Evolutionary conservation across 2,329 filamentous ascomycete species (phyloP).

Genomic region (Phyllosticta citrichinensis): DNA sequence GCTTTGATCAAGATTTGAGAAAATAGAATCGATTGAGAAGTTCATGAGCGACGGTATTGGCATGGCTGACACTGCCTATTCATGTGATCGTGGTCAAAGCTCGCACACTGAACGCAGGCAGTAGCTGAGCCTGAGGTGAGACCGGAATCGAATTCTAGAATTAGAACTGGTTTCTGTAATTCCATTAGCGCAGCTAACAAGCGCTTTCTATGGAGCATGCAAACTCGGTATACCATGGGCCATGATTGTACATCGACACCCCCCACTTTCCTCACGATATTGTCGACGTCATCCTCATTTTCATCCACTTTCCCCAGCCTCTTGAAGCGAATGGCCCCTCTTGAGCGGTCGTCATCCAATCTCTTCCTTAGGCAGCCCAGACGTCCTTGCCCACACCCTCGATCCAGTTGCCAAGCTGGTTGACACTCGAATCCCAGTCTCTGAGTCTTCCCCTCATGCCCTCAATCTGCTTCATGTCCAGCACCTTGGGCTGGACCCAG

Average conservation of each 20-base stretch:
- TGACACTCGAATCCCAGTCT: slow-evolving; percentile 95
- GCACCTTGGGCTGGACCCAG: slow-evolving; percentile 97
- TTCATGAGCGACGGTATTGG: too few species aligned
- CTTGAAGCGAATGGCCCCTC: neutral
- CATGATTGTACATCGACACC: neutral
- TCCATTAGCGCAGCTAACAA: slow-evolving; percentile 3
- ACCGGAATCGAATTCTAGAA: neutral
- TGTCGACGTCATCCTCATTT: neutral
- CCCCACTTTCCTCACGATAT: neutral
- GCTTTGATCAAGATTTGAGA: too few species aligned
- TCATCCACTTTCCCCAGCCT: neutral
- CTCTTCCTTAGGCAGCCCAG: slow-evolving; percentile 64
- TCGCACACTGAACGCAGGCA: too few species aligned
- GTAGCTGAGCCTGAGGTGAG: neutral
- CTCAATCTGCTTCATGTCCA: slow-evolving; percentile 91
- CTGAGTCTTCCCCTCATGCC: slow-evolving; percentile 79
- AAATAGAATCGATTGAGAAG: too few species aligned
- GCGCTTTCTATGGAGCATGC: slow-evolving; percentile 5
- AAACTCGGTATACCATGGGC: slow-evolving; percentile 3
- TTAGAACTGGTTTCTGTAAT: slow-evolving; percentile 6
- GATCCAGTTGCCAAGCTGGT: slow-evolving; percentile 94
- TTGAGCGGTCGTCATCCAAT: neutral
- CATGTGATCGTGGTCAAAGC: too few species aligned
- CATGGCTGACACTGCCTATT: too few species aligned
- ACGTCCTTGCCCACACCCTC: slow-evolving; percentile 89